Percentiles rank a stretch among this genome's conserved stretches.
phyloP scores from a whole-genome alignment of 1,284 basidiomycete species.

The Ganoderma meredithae region DNA sequence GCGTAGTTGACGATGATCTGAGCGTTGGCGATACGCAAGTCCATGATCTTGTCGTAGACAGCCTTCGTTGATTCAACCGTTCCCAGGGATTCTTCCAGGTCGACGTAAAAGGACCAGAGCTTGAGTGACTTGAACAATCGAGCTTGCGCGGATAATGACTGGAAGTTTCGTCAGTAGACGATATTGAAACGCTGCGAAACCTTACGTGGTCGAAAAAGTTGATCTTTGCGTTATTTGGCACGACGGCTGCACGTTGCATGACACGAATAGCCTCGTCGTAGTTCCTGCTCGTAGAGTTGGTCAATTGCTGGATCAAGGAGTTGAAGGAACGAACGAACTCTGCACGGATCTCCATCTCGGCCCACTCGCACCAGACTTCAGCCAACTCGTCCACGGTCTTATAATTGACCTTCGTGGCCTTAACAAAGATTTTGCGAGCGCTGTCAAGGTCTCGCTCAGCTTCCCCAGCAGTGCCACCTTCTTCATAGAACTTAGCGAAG shows the following conservation, averaged over 20 bases:
- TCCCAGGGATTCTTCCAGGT: conserved; percentile 96
- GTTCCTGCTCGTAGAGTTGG: conserved; percentile 63
- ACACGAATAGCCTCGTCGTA: conserved; percentile 95
- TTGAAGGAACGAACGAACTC: conserved; percentile 65
- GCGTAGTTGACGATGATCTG: conserved; percentile 98
- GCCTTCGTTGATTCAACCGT: conserved; percentile 91
- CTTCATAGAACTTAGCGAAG: conserved; percentile 98
- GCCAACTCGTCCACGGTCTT: conserved; percentile 97
- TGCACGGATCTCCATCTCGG: conserved; percentile 96
- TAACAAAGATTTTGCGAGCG: conserved; percentile 93
- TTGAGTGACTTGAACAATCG: conserved; percentile 98
- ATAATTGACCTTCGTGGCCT: conserved; percentile 91
- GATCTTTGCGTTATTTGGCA: conserved; percentile 90
- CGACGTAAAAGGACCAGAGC: conserved; percentile 98
- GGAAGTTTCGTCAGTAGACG: conserved; percentile 7
- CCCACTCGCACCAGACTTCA: conserved; percentile 99
- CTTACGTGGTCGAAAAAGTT: conserved; percentile 95
- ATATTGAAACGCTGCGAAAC: not conserved
- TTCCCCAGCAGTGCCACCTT: conserved; percentile 83
- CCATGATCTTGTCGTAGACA: conserved; percentile 97
- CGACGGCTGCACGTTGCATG: conserved; percentile 94
- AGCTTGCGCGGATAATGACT: conserved; percentile 86
- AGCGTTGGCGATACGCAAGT: conserved; percentile 98
- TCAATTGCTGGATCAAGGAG: conserved; percentile 7
- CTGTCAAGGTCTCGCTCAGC: conserved; percentile 86